Evolutionary conservation across 2,329 filamentous ascomycete genomes (phyloP), one percentile per base, ranked within the genome.

Genomic region (Curvularia lunata): DNA sequence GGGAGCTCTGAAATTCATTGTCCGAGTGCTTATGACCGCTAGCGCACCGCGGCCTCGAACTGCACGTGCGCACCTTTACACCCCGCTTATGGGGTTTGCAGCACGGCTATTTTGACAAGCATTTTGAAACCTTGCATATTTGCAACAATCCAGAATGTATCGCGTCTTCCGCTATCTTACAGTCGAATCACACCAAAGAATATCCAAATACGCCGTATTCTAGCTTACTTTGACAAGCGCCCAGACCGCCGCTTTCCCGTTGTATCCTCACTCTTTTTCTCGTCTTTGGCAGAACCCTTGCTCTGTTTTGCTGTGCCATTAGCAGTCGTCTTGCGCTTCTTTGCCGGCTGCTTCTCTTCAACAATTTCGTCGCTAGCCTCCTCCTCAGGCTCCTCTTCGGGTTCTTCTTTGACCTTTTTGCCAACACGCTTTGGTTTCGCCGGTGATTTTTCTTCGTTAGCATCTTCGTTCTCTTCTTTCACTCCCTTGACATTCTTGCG

Each of bases 1-100:
- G 68, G 70, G 66, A 73, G 70, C 71, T 70, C 54, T 59, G 63
- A 71, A 72, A 62, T 73, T 73, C 67, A 41, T 68, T 63, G 63
- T 65, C 61, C 55, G 62, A 66, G 61, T 63, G 60, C 57, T 21
- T 62, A 62, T 56, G 66, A 68, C 55, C 63, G 63, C 66, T 65
- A 61, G 62, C 61, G 54, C 49, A 50, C 43, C 41, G 49, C 38
- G 23, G 45, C 30, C 38, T 40, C 21, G 50, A 43, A 42, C 37
- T 53, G 62, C 68, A 69, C 67, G 68, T 70, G 68, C 66, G 28
- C 48, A 23, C 40, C 19, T 51, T 21, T 40, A 34, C 49, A 56
- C 48, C 43, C 48, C 52, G 23, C 48, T 34, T 34, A 59, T 32
- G 37, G 13, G 32, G 12, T 32, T 21, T 47, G 16, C 37, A 19